Evolutionary conservation across 305 asterid species (phyloP).

Genomic region (Andrographis paniculata): DNA sequence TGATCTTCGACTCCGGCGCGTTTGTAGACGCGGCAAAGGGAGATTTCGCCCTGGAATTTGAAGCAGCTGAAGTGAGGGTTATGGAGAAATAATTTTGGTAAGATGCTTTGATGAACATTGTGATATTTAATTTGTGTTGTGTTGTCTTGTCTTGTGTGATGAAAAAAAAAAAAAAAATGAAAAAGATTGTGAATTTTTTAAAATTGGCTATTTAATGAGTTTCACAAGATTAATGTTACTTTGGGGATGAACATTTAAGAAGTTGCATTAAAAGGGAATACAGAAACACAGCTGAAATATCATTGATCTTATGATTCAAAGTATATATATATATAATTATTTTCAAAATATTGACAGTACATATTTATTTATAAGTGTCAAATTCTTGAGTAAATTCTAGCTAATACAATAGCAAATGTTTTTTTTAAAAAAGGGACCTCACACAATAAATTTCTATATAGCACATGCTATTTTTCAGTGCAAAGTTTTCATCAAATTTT

Average conservation of each 20-base stretch:
- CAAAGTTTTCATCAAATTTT: background rate
- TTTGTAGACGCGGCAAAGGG: conserved; percentile 10
- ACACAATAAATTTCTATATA: background rate
- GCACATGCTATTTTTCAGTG: background rate
- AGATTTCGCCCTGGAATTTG: conserved; percentile 5
- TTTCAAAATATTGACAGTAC: no score
- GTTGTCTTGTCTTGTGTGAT: no score
- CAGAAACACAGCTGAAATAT: background rate
- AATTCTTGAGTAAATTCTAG: no score
- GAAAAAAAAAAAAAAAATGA: no score
- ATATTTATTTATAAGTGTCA: no score
- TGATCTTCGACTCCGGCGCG: conserved; percentile 7
- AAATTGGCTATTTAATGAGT: background rate
- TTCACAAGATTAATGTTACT: background rate
- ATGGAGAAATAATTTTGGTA: no score
- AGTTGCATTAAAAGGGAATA: background rate
- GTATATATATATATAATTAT: no score
- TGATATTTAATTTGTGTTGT: no score
- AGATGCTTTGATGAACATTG: no score
- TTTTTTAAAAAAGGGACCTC: no score
- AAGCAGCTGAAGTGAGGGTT: no score
- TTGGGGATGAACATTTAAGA: background rate
- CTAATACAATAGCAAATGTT: no score
- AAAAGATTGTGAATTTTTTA: background rate
- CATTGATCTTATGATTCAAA: background rate